Evolutionary conservation across 1,139 yeast species (phyloP).

Genomic region (Taphrina deformans): DNA sequence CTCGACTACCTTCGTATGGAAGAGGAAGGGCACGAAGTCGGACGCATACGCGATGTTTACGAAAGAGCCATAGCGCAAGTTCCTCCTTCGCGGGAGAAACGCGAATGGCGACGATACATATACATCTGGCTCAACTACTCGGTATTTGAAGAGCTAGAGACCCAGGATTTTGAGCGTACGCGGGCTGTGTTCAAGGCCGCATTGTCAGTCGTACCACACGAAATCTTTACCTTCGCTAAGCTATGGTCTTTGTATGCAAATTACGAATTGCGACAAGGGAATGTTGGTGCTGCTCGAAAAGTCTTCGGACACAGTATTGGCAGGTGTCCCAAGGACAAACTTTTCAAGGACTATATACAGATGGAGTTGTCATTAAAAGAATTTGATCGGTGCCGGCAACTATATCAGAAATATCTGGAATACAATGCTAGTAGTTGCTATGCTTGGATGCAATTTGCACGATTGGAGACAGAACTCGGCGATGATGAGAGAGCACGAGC

Average conservation of each 20-base stretch:
- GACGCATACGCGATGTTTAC: constrained; percentile 47
- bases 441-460: constrained; percentile 62
- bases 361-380: constrained; percentile 58
- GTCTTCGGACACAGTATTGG: constrained; percentile 76
- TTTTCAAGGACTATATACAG: constrained; percentile 64
- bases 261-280: constrained; percentile 67
- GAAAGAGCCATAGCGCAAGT: constrained; percentile 54
- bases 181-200: constrained; percentile 56
- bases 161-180: constrained; percentile 52
- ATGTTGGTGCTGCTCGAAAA: constrained; percentile 59
- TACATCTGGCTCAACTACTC: constrained; percentile 71
- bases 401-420: constrained; percentile 70
- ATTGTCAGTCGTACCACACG: constrained; percentile 57
- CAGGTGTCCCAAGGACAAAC: constrained; percentile 57
- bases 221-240: constrained; percentile 64
- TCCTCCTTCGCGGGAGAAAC: constrained; percentile 46
- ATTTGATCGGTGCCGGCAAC: constrained; percentile 71
- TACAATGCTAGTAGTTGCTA: constrained; percentile 50
- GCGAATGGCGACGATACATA: constrained; percentile 66
- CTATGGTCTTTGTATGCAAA: constrained; percentile 72
- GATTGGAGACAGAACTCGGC: constrained; percentile 66
- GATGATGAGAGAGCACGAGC: constrained; percentile 69
- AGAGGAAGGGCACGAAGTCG: constrained; percentile 45
- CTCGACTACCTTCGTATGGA: constrained; percentile 64
- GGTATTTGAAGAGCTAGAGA: constrained; percentile 59